These are phyloP conservation scores for Solanum aculeatissimum DNA, from an alignment of 305 asterid species.

Conservation along the genomic window DNA sequence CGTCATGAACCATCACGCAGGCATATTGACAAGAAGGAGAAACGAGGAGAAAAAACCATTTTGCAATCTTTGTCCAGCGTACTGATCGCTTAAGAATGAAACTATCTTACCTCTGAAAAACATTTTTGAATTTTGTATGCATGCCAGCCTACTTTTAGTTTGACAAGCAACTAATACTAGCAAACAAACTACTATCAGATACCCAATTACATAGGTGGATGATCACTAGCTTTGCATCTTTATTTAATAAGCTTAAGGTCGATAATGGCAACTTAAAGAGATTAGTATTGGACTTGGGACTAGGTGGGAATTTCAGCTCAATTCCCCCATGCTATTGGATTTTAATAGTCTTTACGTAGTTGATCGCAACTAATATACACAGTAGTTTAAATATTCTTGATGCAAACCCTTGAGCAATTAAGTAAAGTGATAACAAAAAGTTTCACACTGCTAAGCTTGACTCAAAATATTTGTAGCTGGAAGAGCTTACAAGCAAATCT, in stretches of 20 bases:
- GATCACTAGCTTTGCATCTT: background rate
- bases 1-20: background rate
- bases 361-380: background rate
- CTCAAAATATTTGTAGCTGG: conserved; percentile 36
- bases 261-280: background rate
- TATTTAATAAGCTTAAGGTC: background rate
- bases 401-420: background rate
- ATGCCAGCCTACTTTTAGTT: background rate
- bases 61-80: background rate
- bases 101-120: background rate
- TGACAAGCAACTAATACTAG: background rate
- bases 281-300: background rate
- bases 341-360: background rate
- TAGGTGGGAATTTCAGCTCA: background rate
- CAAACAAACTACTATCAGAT: background rate
- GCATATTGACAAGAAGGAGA: background rate
- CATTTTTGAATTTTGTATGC: background rate
- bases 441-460: background rate
- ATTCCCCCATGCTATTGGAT: background rate
- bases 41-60: background rate
- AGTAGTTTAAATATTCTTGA: background rate
- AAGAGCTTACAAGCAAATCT: conserved; percentile 54
- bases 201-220: background rate
- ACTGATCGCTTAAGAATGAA: background rate
- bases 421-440: background rate